phyloP scores from a whole-genome alignment of 768 basidiomycete species.

The Mycena capillaripes region DNA sequence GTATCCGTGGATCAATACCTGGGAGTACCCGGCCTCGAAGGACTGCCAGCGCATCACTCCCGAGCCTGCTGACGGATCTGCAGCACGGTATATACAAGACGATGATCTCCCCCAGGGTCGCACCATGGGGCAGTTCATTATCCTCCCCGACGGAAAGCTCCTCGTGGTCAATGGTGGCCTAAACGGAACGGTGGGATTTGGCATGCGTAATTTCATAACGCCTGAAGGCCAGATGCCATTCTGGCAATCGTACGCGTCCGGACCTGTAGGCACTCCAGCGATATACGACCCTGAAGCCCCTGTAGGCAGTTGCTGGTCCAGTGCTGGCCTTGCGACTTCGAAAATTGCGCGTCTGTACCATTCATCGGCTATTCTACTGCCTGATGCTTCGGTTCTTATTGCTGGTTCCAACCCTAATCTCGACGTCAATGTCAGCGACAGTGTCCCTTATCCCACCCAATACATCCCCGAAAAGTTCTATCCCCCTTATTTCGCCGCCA shows the following conservation, averaged over 20 bases:
- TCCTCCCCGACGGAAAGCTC: constrained; percentile 83
- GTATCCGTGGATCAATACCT: constrained; percentile 74
- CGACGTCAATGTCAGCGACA: constrained; percentile 73
- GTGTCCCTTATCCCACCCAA: constrained; percentile 72
- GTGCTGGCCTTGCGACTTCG: constrained; percentile 70
- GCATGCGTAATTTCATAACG: constrained; percentile 54
- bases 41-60: constrained; percentile 91
- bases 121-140: constrained; percentile 96
- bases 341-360: constrained; percentile 90
- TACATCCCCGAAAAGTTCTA: constrained; percentile 92
- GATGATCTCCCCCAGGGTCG: constrained; percentile 82
- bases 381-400: constrained; percentile 88
- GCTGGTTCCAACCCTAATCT: constrained; percentile 96
- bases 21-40: constrained; percentile 73
- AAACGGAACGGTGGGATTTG: constrained; percentile 81
- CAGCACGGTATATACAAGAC: constrained; percentile 74
- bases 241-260: constrained; percentile 81
- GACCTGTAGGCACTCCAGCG: constrained; percentile 83
- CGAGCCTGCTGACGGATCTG: constrained; percentile 79
- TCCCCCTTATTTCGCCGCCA: constrained; percentile 86
- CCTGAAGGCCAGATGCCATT: constrained; percentile 68
- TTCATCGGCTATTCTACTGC: constrained; percentile 88
- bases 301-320: constrained; percentile 81
- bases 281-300: constrained; percentile 86
- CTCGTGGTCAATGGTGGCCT: constrained; percentile 84